Conservation (phyloP, 257 asterid genomes). For the Cinchona pubescens region DNA sequence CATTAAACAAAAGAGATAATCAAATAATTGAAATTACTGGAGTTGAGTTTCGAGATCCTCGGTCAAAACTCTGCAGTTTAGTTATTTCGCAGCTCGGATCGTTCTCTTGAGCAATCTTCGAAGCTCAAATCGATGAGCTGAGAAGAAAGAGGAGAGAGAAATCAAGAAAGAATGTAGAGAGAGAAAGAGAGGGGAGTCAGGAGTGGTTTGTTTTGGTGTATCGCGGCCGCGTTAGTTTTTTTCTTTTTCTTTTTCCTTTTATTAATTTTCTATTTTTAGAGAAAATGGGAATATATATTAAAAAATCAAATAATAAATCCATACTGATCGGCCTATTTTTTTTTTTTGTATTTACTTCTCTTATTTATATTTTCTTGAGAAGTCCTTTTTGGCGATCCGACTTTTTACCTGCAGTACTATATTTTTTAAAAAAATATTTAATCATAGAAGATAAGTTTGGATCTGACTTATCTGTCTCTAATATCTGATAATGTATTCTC, state of each 20-base stretch:
- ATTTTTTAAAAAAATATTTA: too few species aligned
- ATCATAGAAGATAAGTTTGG: too few species aligned
- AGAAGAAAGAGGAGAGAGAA: conserved; percentile 25
- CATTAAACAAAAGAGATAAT: not conserved
- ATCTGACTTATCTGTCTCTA: too few species aligned
- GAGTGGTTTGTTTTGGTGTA: conserved; percentile 43
- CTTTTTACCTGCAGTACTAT: conserved; percentile 18
- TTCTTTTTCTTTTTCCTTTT: too few species aligned
- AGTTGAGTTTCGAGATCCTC: conserved; percentile 29
- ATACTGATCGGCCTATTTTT: not conserved
- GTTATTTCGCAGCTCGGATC: conserved; percentile 44
- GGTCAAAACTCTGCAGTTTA: conserved; percentile 11
- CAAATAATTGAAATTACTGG: conserved; percentile 9
- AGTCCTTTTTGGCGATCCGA: not conserved
- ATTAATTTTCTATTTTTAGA: conserved; percentile 8
- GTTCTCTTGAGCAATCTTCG: conserved; percentile 49
- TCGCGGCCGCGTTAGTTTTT: conserved; percentile 68
- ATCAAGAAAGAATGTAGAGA: conserved; percentile 19
- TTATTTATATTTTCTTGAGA: not conserved
- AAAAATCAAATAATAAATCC: not conserved
- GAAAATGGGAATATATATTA: not conserved
- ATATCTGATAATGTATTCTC: too few species aligned
- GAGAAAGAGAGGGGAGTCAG: conserved; percentile 14
- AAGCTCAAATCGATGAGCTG: conserved; percentile 59
- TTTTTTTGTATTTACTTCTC: too few species aligned